Evolutionary conservation across 2,329 filamentous ascomycete species (phyloP).

Genomic region (Bipolaris zeicola): DNA sequence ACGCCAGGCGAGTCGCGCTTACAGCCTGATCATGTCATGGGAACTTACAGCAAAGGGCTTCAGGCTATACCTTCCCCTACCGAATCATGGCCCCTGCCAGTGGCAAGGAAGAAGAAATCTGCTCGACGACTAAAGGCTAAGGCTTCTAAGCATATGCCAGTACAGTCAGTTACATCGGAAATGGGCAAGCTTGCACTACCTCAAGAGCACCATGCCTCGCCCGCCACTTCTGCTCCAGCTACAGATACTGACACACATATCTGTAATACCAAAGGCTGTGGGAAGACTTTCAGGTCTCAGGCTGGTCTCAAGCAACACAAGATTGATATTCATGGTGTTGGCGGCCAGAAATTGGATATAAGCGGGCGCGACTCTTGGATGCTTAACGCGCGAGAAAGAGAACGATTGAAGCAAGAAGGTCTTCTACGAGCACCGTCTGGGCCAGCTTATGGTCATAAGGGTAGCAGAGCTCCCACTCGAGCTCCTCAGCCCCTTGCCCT

Average conservation of each 20-base stretch:
- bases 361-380: conserved; percentile 31
- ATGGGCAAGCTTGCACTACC: background rate
- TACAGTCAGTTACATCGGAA: background rate
- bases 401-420: conserved; percentile 22
- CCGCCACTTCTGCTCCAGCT: background rate
- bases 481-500: background rate
- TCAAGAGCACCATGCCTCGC: background rate
- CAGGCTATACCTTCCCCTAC: background rate
- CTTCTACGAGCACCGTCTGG: conserved; percentile 10
- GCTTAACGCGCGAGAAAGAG: conserved; percentile 22
- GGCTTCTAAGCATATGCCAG: background rate
- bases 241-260: conserved; percentile 1
- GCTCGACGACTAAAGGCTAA: background rate
- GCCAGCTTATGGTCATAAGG: conserved; percentile 1
- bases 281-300: conserved; percentile 25
- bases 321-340: conserved; percentile 29
- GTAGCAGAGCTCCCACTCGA: background rate
- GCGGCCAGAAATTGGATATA: conserved; percentile 26
- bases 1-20: background rate
- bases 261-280: conserved; percentile 23
- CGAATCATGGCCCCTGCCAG: background rate
- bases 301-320: conserved; percentile 29
- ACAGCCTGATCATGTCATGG: background rate
- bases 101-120: background rate
- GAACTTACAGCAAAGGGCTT: background rate